These are phyloP conservation scores for Lagenidium giganteum DNA, from an alignment of 352 stramenopile species.

Conservation along the genomic window DNA sequence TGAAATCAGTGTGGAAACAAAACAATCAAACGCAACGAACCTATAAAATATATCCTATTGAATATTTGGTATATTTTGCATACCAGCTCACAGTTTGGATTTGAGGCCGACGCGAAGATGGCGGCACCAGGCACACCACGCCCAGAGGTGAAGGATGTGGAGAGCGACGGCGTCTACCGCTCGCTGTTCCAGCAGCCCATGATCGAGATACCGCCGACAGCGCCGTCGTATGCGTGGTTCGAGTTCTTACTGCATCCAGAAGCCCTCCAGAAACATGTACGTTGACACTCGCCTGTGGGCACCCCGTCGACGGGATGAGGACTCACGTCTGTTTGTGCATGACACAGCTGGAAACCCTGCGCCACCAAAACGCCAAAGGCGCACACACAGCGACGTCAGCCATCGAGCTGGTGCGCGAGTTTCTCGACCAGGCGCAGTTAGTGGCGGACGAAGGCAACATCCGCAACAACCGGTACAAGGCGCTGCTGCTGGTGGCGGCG, in stretches of 20 bases:
- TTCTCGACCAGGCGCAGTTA: conserved; percentile 80
- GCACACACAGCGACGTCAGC: conserved; percentile 57
- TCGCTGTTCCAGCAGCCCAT: conserved; percentile 82
- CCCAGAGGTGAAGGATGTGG: conserved; percentile 24
- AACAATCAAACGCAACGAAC: too few relatives aligned
- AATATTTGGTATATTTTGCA: too few relatives aligned
- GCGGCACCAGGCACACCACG: too few relatives aligned
- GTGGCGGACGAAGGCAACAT: conserved; percentile 70
- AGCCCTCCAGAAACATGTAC: conserved; percentile 67
- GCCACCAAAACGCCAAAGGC: conserved; percentile 33
- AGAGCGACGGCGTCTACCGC: conserved; percentile 74
- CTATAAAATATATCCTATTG: too few relatives aligned
- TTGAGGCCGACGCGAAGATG: too few relatives aligned
- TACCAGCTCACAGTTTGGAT: too few relatives aligned
- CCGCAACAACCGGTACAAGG: conserved; percentile 70
- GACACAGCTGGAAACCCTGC: conserved; percentile 39
- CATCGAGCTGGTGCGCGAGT: conserved; percentile 77
- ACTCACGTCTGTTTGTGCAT: not conserved
- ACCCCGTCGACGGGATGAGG: too few relatives aligned
- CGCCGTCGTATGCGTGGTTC: conserved; percentile 78
- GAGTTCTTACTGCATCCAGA: conserved; percentile 82
- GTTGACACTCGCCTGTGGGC: too few relatives aligned
- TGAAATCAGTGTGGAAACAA: too few relatives aligned
- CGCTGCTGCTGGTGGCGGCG: conserved; percentile 62
- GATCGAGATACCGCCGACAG: conserved; percentile 58